Conservation (phyloP, 2,329 filamentous ascomycete species). For the Botrytis byssoidea region DNA sequence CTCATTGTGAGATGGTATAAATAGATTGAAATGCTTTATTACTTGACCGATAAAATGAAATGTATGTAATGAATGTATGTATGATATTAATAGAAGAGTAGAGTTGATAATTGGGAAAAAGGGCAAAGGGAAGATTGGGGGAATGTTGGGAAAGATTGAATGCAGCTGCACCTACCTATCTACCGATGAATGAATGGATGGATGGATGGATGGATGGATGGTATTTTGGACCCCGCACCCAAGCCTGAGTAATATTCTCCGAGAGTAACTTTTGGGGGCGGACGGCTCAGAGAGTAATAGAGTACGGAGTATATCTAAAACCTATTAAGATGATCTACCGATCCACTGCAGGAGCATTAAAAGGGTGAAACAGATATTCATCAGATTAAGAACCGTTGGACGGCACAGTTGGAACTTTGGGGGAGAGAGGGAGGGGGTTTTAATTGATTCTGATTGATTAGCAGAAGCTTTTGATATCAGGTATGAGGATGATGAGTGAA, state of each 20-base stretch:
- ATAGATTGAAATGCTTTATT: background rate
- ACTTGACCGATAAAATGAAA: background rate
- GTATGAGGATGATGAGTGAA: too few species aligned
- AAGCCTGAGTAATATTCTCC: slow-evolving; percentile 3
- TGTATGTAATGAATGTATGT: background rate
- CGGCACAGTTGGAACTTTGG: background rate
- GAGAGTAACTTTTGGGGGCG: background rate
- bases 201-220: background rate
- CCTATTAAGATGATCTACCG: background rate
- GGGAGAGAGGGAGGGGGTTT: background rate
- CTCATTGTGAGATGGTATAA: background rate
- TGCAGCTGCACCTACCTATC: background rate
- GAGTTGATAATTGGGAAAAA: background rate
- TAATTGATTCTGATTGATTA: background rate
- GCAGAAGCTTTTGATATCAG: background rate
- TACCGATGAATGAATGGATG: background rate
- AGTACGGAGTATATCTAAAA: background rate
- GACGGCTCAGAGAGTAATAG: background rate
- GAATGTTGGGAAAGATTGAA: background rate
- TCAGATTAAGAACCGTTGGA: slow-evolving; percentile 2
- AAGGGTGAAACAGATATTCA: slow-evolving; percentile 2
- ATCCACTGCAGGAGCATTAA: background rate
- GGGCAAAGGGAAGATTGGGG: background rate
- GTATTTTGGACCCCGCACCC: background rate
- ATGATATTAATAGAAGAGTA: background rate